These are phyloP conservation scores for Podospora tetraspora DNA, from an alignment of 495 filamentous ascomycete genomes.

Conservation along the genomic window DNA sequence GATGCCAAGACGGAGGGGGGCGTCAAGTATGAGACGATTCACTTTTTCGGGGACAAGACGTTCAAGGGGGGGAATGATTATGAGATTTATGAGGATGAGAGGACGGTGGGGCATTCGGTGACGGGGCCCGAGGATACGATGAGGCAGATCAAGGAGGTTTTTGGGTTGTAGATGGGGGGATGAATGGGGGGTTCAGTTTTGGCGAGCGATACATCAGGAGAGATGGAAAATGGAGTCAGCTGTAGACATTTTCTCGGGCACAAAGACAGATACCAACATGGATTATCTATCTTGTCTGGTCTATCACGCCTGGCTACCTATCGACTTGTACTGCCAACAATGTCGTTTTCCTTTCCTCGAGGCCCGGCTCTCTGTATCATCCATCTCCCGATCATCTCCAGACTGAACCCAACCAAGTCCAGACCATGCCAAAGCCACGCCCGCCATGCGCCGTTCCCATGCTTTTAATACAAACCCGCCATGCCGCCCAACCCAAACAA, in stretches of 20 bases:
- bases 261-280: background rate
- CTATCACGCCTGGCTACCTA: background rate
- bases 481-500: background rate
- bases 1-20: conserved; percentile 67
- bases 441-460: background rate
- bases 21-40: conserved; percentile 74
- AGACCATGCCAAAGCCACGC: background rate
- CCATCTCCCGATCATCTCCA: background rate
- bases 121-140: conserved; percentile 76
- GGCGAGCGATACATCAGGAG: no score
- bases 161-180: conserved; percentile 39
- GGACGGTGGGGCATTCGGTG: conserved; percentile 82
- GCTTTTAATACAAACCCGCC: background rate
- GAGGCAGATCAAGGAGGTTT: conserved; percentile 68
- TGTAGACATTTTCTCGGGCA: background rate
- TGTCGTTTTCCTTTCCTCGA: background rate
- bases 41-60: conserved; percentile 98
- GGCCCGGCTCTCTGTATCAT: background rate
- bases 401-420: no score
- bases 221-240: background rate
- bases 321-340: background rate
- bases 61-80: conserved; percentile 86
- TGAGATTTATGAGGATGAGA: conserved; percentile 78
- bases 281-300: background rate
- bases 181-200: no score